phyloP scores from a whole-genome alignment of 2,329 filamentous ascomycete species.

The Penicillium sp. region DNA sequence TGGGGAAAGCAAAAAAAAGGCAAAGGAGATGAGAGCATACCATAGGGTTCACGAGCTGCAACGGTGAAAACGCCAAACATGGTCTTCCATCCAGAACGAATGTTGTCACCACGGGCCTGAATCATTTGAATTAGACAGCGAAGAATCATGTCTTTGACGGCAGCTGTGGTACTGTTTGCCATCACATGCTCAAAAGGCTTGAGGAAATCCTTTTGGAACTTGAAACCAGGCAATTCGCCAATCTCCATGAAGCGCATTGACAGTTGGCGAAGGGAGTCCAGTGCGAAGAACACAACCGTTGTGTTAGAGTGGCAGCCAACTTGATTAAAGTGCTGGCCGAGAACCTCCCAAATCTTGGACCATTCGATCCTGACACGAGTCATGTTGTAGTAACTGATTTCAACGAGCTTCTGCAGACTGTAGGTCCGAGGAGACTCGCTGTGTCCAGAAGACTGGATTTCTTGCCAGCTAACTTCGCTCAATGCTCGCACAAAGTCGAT shows the following conservation, averaged over 20 bases:
- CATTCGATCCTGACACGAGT: slow-evolving; percentile 96
- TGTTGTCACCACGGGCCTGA: slow-evolving; percentile 92
- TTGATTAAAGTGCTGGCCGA: slow-evolving; percentile 98
- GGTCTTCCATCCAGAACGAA: slow-evolving; percentile 95
- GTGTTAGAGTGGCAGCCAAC: slow-evolving; percentile 97
- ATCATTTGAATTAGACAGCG: slow-evolving; percentile 99
- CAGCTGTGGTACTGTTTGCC: slow-evolving; percentile 84
- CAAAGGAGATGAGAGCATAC: slow-evolving; percentile 41
- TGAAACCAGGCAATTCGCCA: slow-evolving; percentile 96
- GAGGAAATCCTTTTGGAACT: slow-evolving; percentile 98
- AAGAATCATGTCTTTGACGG: slow-evolving; percentile 96
- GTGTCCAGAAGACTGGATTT: slow-evolving; percentile 95
- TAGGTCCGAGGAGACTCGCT: slow-evolving; percentile 96
- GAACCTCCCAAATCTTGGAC: slow-evolving; percentile 95
- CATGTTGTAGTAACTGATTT: slow-evolving; percentile 99
- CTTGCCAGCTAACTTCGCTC: slow-evolving; percentile 97
- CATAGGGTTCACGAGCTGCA: slow-evolving; percentile 85
- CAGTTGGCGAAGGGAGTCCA: slow-evolving; percentile 91
- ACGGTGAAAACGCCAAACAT: slow-evolving; percentile 99
- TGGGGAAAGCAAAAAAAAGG: not conserved
- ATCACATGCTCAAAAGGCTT: slow-evolving; percentile 99
- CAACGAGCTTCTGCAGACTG: slow-evolving; percentile 95
- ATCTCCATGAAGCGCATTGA: slow-evolving; percentile 99
- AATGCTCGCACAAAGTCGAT: slow-evolving; percentile 91
- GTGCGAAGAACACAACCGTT: slow-evolving; percentile 93